These are phyloP conservation scores for Rhododendron vialii DNA, from an alignment of 148 eudicot genomes.

Conservation along the genomic window DNA sequence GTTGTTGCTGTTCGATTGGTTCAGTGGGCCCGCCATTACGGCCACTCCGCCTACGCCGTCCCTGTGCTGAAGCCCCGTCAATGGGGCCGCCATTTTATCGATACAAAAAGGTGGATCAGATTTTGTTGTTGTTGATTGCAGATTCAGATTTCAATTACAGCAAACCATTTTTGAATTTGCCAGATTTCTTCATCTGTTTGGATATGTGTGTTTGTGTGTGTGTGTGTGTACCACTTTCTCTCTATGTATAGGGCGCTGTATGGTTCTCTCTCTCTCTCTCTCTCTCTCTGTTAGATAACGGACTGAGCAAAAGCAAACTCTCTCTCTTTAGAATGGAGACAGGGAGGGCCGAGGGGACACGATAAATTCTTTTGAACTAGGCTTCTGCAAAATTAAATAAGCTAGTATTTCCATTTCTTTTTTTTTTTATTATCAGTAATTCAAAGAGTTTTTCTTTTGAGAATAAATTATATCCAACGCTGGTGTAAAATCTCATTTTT, in stretches of 20 bases:
- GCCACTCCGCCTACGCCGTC: conserved; percentile 43
- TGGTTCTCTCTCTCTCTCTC: background rate
- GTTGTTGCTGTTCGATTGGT: conserved; percentile 24
- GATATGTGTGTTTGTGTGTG: background rate
- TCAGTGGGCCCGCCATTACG: conserved; percentile 55
- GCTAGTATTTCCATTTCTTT: too few species aligned
- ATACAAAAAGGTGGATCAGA: background rate
- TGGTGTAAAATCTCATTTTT: too few species aligned
- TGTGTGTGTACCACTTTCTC: background rate
- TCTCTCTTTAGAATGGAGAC: background rate
- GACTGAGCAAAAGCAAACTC: background rate
- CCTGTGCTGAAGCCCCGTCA: conserved; percentile 54
- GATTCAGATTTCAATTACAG: conserved; percentile 29
- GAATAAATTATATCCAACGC: too few species aligned
- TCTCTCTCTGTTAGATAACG: background rate
- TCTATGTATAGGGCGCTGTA: background rate
- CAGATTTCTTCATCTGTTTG: background rate
- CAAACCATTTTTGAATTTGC: background rate
- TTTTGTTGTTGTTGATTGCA: conserved; percentile 11
- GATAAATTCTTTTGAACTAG: background rate
- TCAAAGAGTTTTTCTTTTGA: background rate
- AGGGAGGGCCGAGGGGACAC: background rate
- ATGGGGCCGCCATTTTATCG: conserved; percentile 76
- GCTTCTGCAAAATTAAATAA: background rate
- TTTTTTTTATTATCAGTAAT: too few species aligned